phyloP scores from a whole-genome alignment of 345 rosid species.

The Ceriops decandra region DNA sequence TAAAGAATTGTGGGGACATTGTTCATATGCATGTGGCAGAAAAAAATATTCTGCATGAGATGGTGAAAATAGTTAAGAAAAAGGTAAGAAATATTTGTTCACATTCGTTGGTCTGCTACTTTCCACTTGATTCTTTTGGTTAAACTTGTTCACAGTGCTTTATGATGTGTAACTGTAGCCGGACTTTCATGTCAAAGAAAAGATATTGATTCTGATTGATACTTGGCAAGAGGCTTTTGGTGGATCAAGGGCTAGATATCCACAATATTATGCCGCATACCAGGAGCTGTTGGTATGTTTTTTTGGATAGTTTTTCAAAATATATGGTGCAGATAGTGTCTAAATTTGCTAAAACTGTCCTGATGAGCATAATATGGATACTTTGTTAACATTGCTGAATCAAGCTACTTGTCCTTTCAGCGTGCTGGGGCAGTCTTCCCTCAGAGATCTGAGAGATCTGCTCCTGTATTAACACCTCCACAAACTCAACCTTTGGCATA shows the following conservation, averaged over 20 bases:
- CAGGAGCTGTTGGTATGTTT: constrained; percentile 93
- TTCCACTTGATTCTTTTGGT: constrained; percentile 10
- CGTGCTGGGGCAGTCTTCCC: constrained; percentile 99
- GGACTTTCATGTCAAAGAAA: constrained; percentile 88
- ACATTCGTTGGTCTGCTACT: not conserved
- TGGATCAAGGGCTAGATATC: constrained; percentile 95
- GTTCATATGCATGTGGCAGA: constrained; percentile 99
- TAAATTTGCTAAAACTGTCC: not conserved
- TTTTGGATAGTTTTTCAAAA: constrained; percentile 3
- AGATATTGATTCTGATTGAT: constrained; percentile 78
- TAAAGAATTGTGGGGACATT: constrained; percentile 98
- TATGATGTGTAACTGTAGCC: constrained; percentile 51
- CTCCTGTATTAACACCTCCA: constrained; percentile 91
- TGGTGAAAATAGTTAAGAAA: constrained; percentile 90
- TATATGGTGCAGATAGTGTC: no score
- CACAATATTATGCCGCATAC: constrained; percentile 93
- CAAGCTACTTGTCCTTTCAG: constrained; percentile 44
- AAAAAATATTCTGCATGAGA: constrained; percentile 88
- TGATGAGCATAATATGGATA: constrained; percentile 2
- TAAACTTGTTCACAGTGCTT: constrained; percentile 29
- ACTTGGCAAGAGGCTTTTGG: constrained; percentile 99
- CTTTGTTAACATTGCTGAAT: constrained; percentile 6
- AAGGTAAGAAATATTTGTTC: constrained; percentile 51
- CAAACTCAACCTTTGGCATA: constrained; percentile 88
- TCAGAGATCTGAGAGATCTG: constrained; percentile 80